Base-by-base conservation (phyloP, 352 stramenopile species). In the Globisporangium solare region DNA sequence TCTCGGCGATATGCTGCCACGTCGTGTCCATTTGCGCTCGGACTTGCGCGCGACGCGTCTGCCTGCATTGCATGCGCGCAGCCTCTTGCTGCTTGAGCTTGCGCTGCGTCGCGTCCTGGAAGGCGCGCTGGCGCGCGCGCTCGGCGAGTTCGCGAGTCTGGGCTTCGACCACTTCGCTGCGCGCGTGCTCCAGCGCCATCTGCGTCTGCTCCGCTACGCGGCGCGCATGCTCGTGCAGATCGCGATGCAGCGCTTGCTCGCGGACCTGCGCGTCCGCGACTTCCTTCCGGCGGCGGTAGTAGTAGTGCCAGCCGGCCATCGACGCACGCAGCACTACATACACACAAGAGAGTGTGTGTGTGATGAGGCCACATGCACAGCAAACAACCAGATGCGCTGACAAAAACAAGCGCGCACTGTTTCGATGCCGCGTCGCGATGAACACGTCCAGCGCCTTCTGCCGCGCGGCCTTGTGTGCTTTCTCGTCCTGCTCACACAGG, bases 1-100 rank as follows among this genome's bases (percentile, higher is more conserved):
- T 70, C 1, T 67, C 61, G 0, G 68, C 63, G 21, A 89, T 89
- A 7, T 58, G 51, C 10, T 51, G 51, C 81, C 81, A 91, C 21
- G 67, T 66, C 1, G 70, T 66, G 5, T 82, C 52, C 39, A 77
- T 67, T 18, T 76, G 69, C 20, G 41, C 51, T 3, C 52, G 31
- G 0, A 56, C 15, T 1, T 17, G 56, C n/a, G 43, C 48, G 27
- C 79, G 65, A 0, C 65, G 71, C 37, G 56, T 63, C 13, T 58
- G 39, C 39, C 87, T 90, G 50, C 55, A 69, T 14, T 70, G 56
- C 13, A 61, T 66, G 18, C 81, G 76, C n/a, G 76, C 64, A 14
- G 85, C 73, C 10, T 83, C 68, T 47, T 88, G 76, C 48, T 76
- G 65, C 14, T 71, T 63, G 24, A 86, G 43, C 56, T 87, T 85